A percentile compares a stretch with the other conserved stretches of the same genome.
Conservation (phyloP, 768 basidiomycete genomes). For the Tephrocybe sp. region DNA sequence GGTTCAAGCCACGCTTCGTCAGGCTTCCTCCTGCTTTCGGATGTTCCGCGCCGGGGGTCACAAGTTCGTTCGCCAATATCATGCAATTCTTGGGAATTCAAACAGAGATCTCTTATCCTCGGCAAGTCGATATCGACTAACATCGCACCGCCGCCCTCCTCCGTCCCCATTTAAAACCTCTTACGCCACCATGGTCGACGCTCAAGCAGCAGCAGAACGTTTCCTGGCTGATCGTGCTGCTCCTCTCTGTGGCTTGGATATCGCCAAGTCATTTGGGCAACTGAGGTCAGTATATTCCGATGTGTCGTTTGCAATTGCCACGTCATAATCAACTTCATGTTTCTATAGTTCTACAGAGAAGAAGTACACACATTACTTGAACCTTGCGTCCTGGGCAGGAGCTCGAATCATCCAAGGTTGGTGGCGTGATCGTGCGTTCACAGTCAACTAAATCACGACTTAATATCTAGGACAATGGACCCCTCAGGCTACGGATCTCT, state of each 20-base stretch:
- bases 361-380: constrained; percentile 74
- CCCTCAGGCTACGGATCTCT: constrained; percentile 62
- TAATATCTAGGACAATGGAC: constrained; percentile 77
- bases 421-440: not conserved
- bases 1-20: too few species aligned
- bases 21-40: not conserved
- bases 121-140: constrained; percentile 1
- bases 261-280: constrained; percentile 67
- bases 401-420: constrained; percentile 73
- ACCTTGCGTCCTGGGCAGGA: constrained; percentile 80
- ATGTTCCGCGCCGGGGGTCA: constrained; percentile 20
- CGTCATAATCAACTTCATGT: constrained; percentile 7
- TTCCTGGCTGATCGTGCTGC: constrained; percentile 76
- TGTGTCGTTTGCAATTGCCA: not conserved
- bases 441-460: not conserved
- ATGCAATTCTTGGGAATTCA: not conserved
- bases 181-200: constrained; percentile 23
- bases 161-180: not conserved
- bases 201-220: constrained; percentile 51
- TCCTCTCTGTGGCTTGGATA: constrained; percentile 74
- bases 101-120: constrained; percentile 1
- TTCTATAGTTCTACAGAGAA: constrained; percentile 66
- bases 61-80: constrained; percentile 10
- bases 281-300: constrained; percentile 45
- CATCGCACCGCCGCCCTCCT: not conserved